Evolutionary conservation across 352 stramenopile genomes (phyloP), one percentile per base, ranked within the genome.

Genomic region (Phytophthora syringae): DNA sequence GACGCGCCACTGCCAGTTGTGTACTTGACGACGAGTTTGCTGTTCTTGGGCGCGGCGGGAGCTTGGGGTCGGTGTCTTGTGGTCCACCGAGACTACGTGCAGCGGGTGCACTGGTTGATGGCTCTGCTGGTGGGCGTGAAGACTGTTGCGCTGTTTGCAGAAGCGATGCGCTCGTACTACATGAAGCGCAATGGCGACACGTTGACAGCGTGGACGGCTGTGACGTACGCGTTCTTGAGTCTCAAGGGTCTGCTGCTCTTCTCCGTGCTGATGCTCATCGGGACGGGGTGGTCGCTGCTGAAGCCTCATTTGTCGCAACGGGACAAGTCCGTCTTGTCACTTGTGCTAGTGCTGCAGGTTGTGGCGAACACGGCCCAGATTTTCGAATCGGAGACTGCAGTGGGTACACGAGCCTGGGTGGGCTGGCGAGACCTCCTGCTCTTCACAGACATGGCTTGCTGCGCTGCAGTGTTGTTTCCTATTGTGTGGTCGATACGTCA

Each of bases 221-320:
- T 99, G 6, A 99, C 96, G 62, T 99, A 99, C 76, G 76, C 95
- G 6, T 97, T 99, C 69, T 79, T 91, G 47, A 98, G 97, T 57
- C 72, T 99, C 16, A 99, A 99, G 67, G 94, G 95, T 22, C 84
- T 98, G 40, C 94, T 98, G 62, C 83, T 99, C n/a, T 99, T 99
- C 67, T 91, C 95, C 7, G 96, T 99, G n/a, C 89, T 99, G 47
- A 72, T 99, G 22, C 86, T 99, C 28, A 98, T 99, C 67, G 97
- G 97, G 52, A 98, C 93, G 50, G 97, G 97, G 15, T 99, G 96
- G 95, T 98, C 89, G 48, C 85, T 99, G 43, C 77, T 99, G 49
- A 99, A 99, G 79, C 94, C 97, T 36, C 98, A 98, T 73, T 70
- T 99, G 20, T 96, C 87, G 45, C 72, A 84, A 53, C 74, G 81